These are phyloP conservation scores for Trichoderma cornu-damae DNA, from an alignment of 2,329 filamentous ascomycete genomes.

Conservation along the genomic window DNA sequence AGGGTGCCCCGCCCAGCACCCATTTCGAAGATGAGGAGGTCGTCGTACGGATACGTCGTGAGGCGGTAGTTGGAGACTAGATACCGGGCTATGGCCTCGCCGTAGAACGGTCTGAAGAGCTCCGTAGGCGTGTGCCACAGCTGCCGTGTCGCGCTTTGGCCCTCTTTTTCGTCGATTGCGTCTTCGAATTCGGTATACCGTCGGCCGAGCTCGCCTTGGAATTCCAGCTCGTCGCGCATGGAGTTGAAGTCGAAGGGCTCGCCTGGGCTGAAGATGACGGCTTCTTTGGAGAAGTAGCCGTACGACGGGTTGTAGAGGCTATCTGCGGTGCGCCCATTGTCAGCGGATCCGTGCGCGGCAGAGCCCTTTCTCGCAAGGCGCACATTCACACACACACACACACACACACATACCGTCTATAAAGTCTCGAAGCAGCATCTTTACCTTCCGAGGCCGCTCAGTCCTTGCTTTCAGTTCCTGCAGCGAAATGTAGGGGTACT, in stretches of 20 bases:
- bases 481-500: constrained; percentile 82
- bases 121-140: constrained; percentile 98
- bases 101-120: constrained; percentile 93
- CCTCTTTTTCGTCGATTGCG: constrained; percentile 64
- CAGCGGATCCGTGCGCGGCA: not conserved
- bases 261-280: constrained; percentile 90
- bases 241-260: constrained; percentile 83
- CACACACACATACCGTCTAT: constrained; percentile 69
- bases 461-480: constrained; percentile 65
- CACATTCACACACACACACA: constrained; percentile 47
- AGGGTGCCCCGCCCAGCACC: constrained; percentile 94
- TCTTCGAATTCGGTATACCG: constrained; percentile 92
- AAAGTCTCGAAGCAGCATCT: constrained; percentile 97
- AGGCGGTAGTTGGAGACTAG: constrained; percentile 94
- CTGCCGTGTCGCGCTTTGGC: constrained; percentile 69
- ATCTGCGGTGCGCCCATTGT: constrained; percentile 49
- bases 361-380: not conserved
- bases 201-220: constrained; percentile 68
- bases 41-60: constrained; percentile 89
- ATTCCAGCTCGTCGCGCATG: constrained; percentile 79
- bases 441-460: constrained; percentile 78
- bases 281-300: constrained; percentile 94
- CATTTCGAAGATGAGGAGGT: constrained; percentile 98
- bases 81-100: constrained; percentile 94
- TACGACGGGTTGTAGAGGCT: constrained; percentile 92